Evolutionary conservation across 768 basidiomycete species (phyloP).

Genomic region (Hericium erinaceus): DNA sequence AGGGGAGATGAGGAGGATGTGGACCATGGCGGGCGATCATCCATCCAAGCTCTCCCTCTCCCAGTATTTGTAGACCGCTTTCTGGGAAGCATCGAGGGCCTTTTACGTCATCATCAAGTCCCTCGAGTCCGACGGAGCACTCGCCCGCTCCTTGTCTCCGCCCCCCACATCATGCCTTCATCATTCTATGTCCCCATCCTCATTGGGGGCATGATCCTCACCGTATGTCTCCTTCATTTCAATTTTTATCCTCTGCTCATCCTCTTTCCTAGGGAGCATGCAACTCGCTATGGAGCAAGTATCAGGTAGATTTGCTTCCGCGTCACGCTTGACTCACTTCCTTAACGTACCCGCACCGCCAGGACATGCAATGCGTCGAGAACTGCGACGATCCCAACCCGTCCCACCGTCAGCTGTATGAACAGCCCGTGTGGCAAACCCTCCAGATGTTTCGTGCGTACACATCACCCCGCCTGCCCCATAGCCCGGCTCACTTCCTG

Average conservation of each 20-base stretch:
- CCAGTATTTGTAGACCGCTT: background rate
- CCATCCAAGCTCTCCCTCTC: background rate
- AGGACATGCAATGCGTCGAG: slow-evolving; percentile 99
- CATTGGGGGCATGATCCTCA: slow-evolving; percentile 88
- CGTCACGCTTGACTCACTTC: background rate
- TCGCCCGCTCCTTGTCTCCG: background rate
- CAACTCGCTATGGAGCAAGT: slow-evolving; percentile 78
- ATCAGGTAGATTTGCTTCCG: slow-evolving; percentile 41
- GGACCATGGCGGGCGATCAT: slow-evolving; percentile 41
- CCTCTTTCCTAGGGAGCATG: slow-evolving; percentile 48
- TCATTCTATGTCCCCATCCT: slow-evolving; percentile 67
- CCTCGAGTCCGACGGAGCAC: background rate
- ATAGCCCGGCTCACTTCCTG: slow-evolving; percentile 20
- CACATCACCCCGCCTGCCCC: slow-evolving; percentile 3
- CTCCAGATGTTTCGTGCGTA: slow-evolving; percentile 82
- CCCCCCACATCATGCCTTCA: slow-evolving; percentile 42
- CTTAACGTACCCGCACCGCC: background rate
- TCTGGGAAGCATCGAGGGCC: no score
- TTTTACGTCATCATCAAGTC: background rate
- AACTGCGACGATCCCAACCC: slow-evolving; percentile 70
- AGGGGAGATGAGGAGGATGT: slow-evolving; percentile 50
- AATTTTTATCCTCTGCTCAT: background rate
- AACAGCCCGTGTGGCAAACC: slow-evolving; percentile 92
- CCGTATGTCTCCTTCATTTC: slow-evolving; percentile 34
- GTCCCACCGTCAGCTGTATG: slow-evolving; percentile 60